phyloP scores from a whole-genome alignment of 345 rosid genomes.

The Rhizophora mangle region DNA sequence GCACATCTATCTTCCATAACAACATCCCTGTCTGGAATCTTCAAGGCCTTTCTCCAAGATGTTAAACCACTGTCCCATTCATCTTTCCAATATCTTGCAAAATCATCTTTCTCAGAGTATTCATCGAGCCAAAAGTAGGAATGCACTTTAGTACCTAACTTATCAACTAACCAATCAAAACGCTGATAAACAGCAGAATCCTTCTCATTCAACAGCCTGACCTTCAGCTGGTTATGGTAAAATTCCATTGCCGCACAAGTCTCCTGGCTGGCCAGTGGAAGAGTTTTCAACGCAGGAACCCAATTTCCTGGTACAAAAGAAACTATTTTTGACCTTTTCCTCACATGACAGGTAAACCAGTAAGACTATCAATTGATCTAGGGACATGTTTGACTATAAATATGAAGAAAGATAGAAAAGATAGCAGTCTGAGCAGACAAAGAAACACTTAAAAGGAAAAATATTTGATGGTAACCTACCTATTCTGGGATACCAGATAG shows the following conservation, averaged over 20 bases:
- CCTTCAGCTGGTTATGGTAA: constrained; percentile 80
- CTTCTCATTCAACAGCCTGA: constrained; percentile 71
- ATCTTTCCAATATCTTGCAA: constrained; percentile 75
- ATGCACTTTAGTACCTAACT: constrained; percentile 86
- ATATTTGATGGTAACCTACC: constrained; percentile 37
- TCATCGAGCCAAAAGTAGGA: constrained; percentile 97
- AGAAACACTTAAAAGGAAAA: background rate
- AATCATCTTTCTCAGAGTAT: constrained; percentile 72
- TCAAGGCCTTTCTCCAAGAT: constrained; percentile 70
- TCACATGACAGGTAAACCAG: background rate
- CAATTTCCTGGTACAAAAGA: constrained; percentile 52
- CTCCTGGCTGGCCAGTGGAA: constrained; percentile 84
- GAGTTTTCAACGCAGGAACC: constrained; percentile 53
- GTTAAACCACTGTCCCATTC: constrained; percentile 92
- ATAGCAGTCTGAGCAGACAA: background rate
- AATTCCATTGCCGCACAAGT: constrained; percentile 86
- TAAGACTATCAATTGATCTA: background rate
- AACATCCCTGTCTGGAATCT: constrained; percentile 69
- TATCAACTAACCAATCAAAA: constrained; percentile 92
- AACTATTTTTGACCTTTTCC: background rate
- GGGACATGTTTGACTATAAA: background rate
- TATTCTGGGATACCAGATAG: constrained; percentile 75
- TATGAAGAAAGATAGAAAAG: background rate
- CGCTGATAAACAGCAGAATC: constrained; percentile 62
- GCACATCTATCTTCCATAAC: constrained; percentile 50